phyloP scores from a whole-genome alignment of 2,329 filamentous ascomycete genomes.

The Apiospora hydei region DNA sequence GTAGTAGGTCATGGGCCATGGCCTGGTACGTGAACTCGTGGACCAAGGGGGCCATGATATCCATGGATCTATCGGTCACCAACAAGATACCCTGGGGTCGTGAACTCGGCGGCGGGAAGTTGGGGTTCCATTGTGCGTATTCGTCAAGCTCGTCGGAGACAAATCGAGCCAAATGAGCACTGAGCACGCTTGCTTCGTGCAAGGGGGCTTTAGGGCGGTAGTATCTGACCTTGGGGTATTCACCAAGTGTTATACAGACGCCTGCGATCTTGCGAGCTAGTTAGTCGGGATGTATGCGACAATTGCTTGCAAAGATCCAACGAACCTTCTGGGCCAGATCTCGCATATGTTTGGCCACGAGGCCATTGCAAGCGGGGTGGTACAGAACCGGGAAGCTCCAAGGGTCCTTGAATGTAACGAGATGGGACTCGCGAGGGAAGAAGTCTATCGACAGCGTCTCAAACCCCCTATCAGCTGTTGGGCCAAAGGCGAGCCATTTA shows the following conservation, averaged over 20 bases:
- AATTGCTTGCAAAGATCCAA: background rate
- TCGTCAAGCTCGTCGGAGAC: slow-evolving; percentile 90
- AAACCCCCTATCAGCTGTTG: slow-evolving; percentile 80
- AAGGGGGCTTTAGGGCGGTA: slow-evolving; percentile 77
- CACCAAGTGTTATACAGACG: slow-evolving; percentile 89
- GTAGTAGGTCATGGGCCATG: slow-evolving; percentile 93
- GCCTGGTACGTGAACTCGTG: slow-evolving; percentile 99
- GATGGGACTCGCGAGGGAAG: slow-evolving; percentile 87
- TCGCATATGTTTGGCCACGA: slow-evolving; percentile 85
- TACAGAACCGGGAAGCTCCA: slow-evolving; percentile 95
- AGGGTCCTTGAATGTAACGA: slow-evolving; percentile 91
- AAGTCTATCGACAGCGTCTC: slow-evolving; percentile 87
- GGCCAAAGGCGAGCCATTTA: slow-evolving; percentile 74
- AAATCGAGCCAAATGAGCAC: slow-evolving; percentile 86
- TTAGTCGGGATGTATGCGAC: slow-evolving; percentile 19
- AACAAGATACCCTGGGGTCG: slow-evolving; percentile 84
- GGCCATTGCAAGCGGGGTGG: slow-evolving; percentile 85
- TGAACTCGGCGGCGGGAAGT: slow-evolving; percentile 81
- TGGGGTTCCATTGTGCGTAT: slow-evolving; percentile 83
- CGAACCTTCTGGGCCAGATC: slow-evolving; percentile 84
- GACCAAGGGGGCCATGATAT: slow-evolving; percentile 83
- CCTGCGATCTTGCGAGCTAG: slow-evolving; percentile 70
- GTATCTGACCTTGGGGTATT: slow-evolving; percentile 93
- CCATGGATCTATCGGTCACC: slow-evolving; percentile 92
- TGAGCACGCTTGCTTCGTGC: slow-evolving; percentile 89